phyloP scores from a whole-genome alignment of 176 grass and related monocot species.

The Ensete glaucum region DNA sequence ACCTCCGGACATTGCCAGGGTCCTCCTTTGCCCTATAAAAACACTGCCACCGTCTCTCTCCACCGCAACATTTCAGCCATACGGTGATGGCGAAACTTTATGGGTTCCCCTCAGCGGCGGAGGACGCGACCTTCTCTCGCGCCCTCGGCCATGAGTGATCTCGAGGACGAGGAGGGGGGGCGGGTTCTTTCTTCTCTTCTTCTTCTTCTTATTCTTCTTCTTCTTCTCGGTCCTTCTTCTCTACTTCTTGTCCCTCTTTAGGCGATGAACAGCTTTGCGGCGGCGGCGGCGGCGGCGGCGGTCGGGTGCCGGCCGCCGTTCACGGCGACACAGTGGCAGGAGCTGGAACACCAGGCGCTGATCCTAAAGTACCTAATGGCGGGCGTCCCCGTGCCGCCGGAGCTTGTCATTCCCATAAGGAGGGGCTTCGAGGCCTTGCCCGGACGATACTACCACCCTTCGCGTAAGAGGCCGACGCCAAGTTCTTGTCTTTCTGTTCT shows the following conservation, averaged over 20 bases:
- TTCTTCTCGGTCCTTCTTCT: background rate
- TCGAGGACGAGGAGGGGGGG: no score
- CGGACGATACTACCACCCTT: conserved; percentile 60
- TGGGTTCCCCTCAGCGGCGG: background rate
- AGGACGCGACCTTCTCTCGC: background rate
- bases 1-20: background rate
- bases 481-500: background rate
- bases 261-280: conserved; percentile 27
- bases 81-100: conserved; percentile 3
- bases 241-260: background rate
- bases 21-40: background rate
- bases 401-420: conserved; percentile 83
- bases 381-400: conserved; percentile 77
- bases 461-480: conserved; percentile 33
- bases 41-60: background rate
- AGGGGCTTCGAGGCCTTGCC: conserved; percentile 38
- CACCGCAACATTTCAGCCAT: background rate
- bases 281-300: conserved; percentile 35
- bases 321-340: conserved; percentile 88
- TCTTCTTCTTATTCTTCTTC: background rate
- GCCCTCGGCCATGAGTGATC: background rate
- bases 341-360: conserved; percentile 98
- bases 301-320: conserved; percentile 31
- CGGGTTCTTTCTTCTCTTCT: no score
- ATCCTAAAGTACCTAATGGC: conserved; percentile 96